phyloP scores from a whole-genome alignment of 2,329 filamentous ascomycete species.

The Juglanconis oblonga region DNA sequence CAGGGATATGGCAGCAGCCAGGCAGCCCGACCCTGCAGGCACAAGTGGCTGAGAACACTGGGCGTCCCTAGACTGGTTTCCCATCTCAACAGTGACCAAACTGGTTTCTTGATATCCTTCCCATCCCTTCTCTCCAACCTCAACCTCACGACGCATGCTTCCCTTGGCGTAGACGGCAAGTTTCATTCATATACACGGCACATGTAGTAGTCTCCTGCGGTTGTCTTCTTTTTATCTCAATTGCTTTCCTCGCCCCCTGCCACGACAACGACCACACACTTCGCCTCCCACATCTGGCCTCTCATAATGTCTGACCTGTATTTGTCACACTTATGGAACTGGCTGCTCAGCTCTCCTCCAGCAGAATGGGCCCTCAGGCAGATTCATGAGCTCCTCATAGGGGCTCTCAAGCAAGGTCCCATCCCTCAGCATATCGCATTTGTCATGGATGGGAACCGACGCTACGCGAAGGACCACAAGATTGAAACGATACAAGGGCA shows the following conservation, averaged over 20 bases:
- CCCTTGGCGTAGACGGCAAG: neutral
- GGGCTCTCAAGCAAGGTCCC: conserved; percentile 82
- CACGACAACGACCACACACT: neutral
- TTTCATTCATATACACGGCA: neutral
- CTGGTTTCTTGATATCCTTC: neutral
- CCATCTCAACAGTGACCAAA: neutral
- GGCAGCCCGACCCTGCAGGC: neutral
- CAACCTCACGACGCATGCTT: neutral
- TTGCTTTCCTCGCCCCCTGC: neutral
- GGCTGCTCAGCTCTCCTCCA: conserved; percentile 84
- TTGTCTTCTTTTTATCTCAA: too few species aligned
- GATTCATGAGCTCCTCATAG: conserved; percentile 81
- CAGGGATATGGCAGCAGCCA: neutral
- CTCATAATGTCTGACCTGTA: conserved; percentile 51
- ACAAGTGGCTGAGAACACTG: neutral
- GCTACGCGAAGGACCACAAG: conserved; percentile 83
- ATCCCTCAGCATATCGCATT: conserved; percentile 97
- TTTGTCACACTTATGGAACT: conserved; percentile 51
- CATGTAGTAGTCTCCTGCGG: neutral
- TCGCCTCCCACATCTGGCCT: neutral
- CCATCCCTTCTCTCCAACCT: neutral
- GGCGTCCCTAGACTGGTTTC: neutral
- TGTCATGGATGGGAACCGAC: conserved; percentile 97
- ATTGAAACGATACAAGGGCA: conserved; percentile 98
- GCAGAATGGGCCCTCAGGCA: conserved; percentile 83